phyloP scores from a whole-genome alignment of 2,329 filamentous ascomycete species.

The Cladophialophora yegresii region DNA sequence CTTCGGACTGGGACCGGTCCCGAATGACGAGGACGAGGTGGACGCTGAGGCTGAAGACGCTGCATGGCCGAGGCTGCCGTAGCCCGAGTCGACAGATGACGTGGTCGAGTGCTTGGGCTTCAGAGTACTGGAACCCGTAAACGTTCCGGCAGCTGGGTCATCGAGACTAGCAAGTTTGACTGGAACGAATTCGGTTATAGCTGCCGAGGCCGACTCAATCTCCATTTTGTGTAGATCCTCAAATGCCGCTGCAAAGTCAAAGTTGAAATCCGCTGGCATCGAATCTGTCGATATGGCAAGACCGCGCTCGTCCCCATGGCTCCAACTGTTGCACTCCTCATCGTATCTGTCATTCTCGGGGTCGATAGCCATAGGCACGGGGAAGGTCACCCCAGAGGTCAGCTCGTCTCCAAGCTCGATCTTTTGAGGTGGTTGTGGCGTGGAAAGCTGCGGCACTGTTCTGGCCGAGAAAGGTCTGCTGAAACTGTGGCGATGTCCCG shows the following conservation, averaged over 20 bases:
- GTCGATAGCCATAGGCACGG: conserved; percentile 13
- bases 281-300: conserved; percentile 21
- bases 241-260: conserved; percentile 12
- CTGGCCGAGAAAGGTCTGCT: conserved; percentile 26
- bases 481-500: conserved; percentile 24
- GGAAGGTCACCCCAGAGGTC: conserved; percentile 14
- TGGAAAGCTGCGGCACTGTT: conserved; percentile 6
- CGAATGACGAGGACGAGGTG: not conserved
- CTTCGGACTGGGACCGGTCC: not conserved
- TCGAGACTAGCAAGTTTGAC: conserved; percentile 22
- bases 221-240: conserved; percentile 11
- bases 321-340: conserved; percentile 30
- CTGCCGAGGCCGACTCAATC: not conserved
- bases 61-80: conserved; percentile 24
- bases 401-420: not conserved
- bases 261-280: conserved; percentile 17
- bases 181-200: not conserved
- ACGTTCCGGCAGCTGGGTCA: not conserved
- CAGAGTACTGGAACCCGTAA: conserved; percentile 10
- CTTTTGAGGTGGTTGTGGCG: conserved; percentile 5
- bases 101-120: conserved; percentile 28
- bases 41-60: conserved; percentile 17
- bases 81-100: conserved; percentile 32
- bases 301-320: conserved; percentile 28
- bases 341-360: conserved; percentile 29